phyloP scores from a whole-genome alignment of 495 filamentous ascomycete species.

The Hyaloscypha variabilis region DNA sequence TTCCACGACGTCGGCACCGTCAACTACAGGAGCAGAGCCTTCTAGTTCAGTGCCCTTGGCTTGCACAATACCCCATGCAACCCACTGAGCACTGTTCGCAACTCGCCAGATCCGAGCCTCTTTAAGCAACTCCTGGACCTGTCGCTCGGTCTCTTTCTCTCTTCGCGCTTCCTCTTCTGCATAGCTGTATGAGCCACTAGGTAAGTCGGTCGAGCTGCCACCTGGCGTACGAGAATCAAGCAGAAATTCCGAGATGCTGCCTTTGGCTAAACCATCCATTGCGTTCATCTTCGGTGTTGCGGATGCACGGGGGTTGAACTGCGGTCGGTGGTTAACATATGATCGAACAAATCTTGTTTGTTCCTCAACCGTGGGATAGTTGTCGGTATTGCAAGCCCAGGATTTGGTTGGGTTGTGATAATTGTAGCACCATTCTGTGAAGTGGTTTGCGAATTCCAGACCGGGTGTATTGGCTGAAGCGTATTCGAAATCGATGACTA shows the following conservation, averaged over 20 bases:
- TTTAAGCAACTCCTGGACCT: slow-evolving; percentile 68
- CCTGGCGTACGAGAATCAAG: slow-evolving; percentile 68
- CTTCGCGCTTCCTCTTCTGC: slow-evolving; percentile 60
- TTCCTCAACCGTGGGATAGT: slow-evolving; percentile 79
- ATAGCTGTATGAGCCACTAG: slow-evolving; percentile 34
- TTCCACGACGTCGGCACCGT: slow-evolving; percentile 1
- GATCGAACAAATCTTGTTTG: slow-evolving; percentile 82
- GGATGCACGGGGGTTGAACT: slow-evolving; percentile 49
- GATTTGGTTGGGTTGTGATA: slow-evolving; percentile 74
- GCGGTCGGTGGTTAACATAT: slow-evolving; percentile 80
- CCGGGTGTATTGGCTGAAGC: slow-evolving; percentile 86
- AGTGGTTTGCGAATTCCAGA: slow-evolving; percentile 96
- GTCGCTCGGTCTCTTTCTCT: slow-evolving; percentile 62
- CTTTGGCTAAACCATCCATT: slow-evolving; percentile 20
- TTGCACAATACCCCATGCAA: slow-evolving; percentile 95
- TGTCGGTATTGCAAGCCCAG: slow-evolving; percentile 64
- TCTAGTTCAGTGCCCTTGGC: slow-evolving; percentile 73
- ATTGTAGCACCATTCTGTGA: slow-evolving; percentile 98
- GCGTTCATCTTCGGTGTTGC: slow-evolving; percentile 58
- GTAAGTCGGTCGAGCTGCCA: slow-evolving; percentile 28
- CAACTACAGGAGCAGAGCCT: not conserved
- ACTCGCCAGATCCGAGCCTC: slow-evolving; percentile 85
- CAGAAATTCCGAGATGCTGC: slow-evolving; percentile 62
- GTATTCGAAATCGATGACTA: slow-evolving; percentile 99
- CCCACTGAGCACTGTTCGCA: slow-evolving; percentile 88